A percentile compares a stretch with the other conserved stretches of the same genome.
Evolutionary conservation across 352 stramenopile species (phyloP).

Genomic region (Peronosclerospora sorghi): DNA sequence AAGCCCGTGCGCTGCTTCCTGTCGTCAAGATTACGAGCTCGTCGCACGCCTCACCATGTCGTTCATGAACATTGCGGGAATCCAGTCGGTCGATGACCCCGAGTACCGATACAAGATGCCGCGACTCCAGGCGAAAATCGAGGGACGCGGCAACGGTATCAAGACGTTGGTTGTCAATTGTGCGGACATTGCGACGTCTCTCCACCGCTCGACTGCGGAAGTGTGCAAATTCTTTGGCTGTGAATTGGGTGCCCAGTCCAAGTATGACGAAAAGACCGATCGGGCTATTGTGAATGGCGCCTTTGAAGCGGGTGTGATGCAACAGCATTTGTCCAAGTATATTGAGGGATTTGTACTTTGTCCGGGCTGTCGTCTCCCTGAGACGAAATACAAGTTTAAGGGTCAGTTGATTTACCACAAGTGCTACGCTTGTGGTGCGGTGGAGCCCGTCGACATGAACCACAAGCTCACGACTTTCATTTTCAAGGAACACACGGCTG

Average conservation of each 20-base stretch:
- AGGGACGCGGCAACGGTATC: conserved; percentile 98
- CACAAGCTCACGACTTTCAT: conserved; percentile 98
- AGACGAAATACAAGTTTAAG: conserved; percentile 99
- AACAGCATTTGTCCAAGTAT: conserved; percentile 96
- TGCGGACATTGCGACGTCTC: conserved; percentile 84
- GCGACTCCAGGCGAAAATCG: conserved; percentile 92
- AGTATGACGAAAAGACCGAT: conserved; percentile 93
- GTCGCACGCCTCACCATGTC: conserved; percentile 40
- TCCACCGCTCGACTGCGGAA: conserved; percentile 92
- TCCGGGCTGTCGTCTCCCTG: conserved; percentile 91
- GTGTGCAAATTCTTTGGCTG: conserved; percentile 99
- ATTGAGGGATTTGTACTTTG: conserved; percentile 98
- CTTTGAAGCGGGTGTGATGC: conserved; percentile 88
- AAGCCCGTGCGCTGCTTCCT: conserved; percentile 5
- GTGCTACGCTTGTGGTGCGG: conserved; percentile 95
- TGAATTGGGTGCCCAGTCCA: conserved; percentile 97
- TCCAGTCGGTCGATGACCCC: conserved; percentile 85
- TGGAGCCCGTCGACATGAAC: conserved; percentile 95
- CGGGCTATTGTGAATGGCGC: conserved; percentile 95
- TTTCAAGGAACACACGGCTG: conserved; percentile 90
- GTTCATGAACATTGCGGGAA: conserved; percentile 86
- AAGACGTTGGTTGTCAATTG: conserved; percentile 99
- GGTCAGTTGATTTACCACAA: conserved; percentile 94
- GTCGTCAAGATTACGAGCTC: background rate
- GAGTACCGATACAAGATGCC: conserved; percentile 99